Conservation (phyloP, 1,284 basidiomycete species). For the Pseudozyma hubeiensis region DNA sequence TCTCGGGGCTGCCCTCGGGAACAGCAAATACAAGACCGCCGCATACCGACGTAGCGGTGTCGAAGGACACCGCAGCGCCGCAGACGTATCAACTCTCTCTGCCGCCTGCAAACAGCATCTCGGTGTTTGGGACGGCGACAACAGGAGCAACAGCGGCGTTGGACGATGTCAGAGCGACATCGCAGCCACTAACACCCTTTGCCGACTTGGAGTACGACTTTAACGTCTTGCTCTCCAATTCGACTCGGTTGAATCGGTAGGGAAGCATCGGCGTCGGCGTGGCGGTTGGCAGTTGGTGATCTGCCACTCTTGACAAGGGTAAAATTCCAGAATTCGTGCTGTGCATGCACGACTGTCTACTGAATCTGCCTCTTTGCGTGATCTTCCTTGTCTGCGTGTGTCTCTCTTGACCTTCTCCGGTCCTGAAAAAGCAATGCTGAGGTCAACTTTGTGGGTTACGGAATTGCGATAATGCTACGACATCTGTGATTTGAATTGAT, state of each 20-base stretch:
- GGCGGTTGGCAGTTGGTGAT: constrained; percentile 3
- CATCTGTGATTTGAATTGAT: no score
- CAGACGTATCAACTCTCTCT: constrained; percentile 3
- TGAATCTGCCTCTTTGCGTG: no score
- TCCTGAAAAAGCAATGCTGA: no score
- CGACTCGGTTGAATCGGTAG: constrained; percentile 11
- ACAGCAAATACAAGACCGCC: neutral
- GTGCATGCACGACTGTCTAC: no score
- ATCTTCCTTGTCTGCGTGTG: no score
- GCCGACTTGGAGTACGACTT: constrained; percentile 24
- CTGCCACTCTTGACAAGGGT: neutral
- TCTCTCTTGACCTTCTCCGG: no score
- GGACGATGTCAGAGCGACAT: neutral
- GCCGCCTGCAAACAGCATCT: constrained; percentile 2
- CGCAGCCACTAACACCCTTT: constrained; percentile 5
- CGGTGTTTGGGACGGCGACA: constrained; percentile 3
- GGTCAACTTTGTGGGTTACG: no score
- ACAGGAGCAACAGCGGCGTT: neutral
- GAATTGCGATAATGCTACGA: no score
- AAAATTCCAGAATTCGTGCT: no score
- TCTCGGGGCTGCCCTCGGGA: neutral
- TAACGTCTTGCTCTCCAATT: constrained; percentile 22
- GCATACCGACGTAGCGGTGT: neutral
- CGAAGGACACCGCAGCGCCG: neutral
- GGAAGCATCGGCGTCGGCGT: neutral